Percentiles rank a stretch among this genome's conserved stretches.
phyloP scores from a whole-genome alignment of 176 grass and related monocot genomes.

The Juncus effusus region DNA sequence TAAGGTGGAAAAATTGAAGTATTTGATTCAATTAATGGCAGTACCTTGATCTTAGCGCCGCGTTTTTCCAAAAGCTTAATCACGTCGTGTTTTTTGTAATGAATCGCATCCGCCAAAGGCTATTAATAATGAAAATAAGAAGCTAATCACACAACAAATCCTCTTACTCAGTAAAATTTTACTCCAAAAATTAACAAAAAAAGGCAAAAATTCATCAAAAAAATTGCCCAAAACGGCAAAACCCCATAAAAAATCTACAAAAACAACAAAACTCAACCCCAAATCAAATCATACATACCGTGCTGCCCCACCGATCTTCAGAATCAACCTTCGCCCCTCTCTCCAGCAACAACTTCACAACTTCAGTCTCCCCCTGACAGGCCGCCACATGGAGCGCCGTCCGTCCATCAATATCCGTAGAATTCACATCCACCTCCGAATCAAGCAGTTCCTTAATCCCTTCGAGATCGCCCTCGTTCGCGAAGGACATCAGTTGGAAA shows the following conservation, averaged over 20 bases:
- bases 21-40: background rate
- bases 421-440: conserved; percentile 64
- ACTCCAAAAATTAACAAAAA: background rate
- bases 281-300: conserved; percentile 65
- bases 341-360: conserved; percentile 55
- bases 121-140: conserved; percentile 38
- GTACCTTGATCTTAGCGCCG: conserved; percentile 68
- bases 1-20: background rate
- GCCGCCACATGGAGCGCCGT: conserved; percentile 88
- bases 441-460: conserved; percentile 66
- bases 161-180: background rate
- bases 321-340: conserved; percentile 50
- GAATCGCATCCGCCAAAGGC: conserved; percentile 97
- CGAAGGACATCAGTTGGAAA: conserved; percentile 88
- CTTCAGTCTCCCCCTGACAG: conserved; percentile 62
- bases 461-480: conserved; percentile 56
- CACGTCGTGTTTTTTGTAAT: conserved; percentile 84
- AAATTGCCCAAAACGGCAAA: background rate
- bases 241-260: conserved; percentile 5
- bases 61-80: conserved; percentile 91
- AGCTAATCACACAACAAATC: background rate
- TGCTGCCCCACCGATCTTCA: conserved; percentile 85
- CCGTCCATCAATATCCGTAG: conserved; percentile 74
- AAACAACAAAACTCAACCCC: background rate
- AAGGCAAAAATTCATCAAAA: background rate